Conservation (phyloP, 768 basidiomycete genomes). For the Mycena epipterygia region DNA sequence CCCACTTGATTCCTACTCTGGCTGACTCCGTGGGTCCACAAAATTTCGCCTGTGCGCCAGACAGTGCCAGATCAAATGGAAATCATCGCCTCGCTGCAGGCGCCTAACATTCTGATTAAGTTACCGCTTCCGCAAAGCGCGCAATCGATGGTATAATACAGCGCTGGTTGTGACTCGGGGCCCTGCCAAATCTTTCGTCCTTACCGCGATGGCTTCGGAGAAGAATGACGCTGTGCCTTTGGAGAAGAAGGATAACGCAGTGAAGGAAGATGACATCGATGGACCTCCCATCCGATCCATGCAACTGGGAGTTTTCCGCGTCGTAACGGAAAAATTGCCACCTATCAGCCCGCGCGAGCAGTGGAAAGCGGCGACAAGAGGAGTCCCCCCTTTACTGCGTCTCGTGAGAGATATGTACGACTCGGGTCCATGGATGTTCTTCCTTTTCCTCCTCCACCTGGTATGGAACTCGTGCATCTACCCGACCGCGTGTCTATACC, state of each 20-base stretch:
- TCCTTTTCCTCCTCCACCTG: slow-evolving; percentile 1
- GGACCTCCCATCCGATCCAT: slow-evolving; percentile 14
- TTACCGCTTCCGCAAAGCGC: neutral
- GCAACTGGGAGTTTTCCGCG: slow-evolving; percentile 31
- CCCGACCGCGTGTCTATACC: slow-evolving; percentile 13
- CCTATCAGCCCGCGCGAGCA: slow-evolving; percentile 12
- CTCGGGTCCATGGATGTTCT: slow-evolving; percentile 15
- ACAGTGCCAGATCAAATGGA: too few species aligned
- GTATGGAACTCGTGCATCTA: slow-evolving; percentile 16
- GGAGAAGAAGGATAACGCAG: neutral
- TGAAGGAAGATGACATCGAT: neutral
- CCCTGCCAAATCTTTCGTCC: neutral
- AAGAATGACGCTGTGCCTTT: neutral
- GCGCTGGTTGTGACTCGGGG: too few species aligned
- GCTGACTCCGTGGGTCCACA: too few species aligned
- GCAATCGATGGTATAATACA: neutral
- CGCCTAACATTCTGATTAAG: neutral
- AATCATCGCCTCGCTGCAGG: neutral
- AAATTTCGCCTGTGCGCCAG: too few species aligned
- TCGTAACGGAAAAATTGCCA: slow-evolving; percentile 22
- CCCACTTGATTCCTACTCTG: too few species aligned
- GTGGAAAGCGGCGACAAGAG: slow-evolving; percentile 24
- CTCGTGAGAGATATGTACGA: slow-evolving; percentile 20
- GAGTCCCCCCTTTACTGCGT: slow-evolving; percentile 14
- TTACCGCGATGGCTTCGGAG: slow-evolving; percentile 9